Evolutionary conservation across 2,329 filamentous ascomycete genomes (phyloP), one percentile per base, ranked within the genome.

Genomic region (Ascochyta lentis): DNA sequence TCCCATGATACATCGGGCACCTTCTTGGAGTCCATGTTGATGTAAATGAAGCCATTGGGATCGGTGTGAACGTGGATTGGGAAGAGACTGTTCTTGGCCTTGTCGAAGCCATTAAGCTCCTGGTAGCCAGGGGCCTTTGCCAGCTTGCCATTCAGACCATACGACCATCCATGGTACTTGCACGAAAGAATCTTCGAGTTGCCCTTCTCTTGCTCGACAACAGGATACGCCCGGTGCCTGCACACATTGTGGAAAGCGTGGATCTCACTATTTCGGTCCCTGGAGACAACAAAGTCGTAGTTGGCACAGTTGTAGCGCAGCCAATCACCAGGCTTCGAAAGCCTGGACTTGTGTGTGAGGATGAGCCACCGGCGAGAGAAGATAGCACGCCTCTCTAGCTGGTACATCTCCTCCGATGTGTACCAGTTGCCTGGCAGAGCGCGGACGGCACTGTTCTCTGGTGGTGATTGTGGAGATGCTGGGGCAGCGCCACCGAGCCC

Each of bases 351-450:
- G 77, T 86, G 79, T 49, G 84, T 85, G 24, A 81, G 79, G 39
- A 85, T 78, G 33, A 83, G 77, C 83, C 83, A 85, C 64, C 81
- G 80, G 61, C 78, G 78, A 35, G 83, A 86, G 65, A 83, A 82
- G 26, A 84, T 76, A 0, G 80, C 79, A 29, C 81, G 77, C 47
- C 75, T 73, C 63, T 84, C 81, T 4, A 83, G 71, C 31, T 78
- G 72, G 52, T 80, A 83, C 39, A 79, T 71, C 24, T 78, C 74
- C 12, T 71, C 72, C 27, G 76, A 77, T 22, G 71, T 77, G 43
- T 71, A 76, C 75, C 75, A 77, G 48, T 70, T 71, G 8, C 68
- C 67, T 34, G 78, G 78, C 34, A 80, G 71, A 19, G 82, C 77
- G 16, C 76, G 72, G 23, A 77, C 69, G 44, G 78, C 64, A 29